Percentiles rank a stretch among this genome's conserved stretches.
These are phyloP conservation scores for Aspergillus sp. DNA, from an alignment of 2,329 filamentous ascomycete species.

Conservation along the genomic window DNA sequence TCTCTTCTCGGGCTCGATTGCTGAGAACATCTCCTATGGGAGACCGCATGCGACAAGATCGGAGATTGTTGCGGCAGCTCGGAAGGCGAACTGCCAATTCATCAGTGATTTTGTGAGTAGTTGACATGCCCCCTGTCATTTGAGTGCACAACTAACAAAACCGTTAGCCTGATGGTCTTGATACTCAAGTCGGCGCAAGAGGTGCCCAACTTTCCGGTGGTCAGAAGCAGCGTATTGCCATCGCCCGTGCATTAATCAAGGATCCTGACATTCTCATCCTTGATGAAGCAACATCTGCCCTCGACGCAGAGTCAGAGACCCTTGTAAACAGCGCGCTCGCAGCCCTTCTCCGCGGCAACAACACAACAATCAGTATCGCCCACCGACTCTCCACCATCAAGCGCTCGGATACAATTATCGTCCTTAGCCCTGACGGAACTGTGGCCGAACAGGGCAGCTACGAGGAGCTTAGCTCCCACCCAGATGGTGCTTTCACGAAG, in stretches of 20 bases:
- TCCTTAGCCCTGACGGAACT: constrained; percentile 74
- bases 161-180: constrained; percentile 72
- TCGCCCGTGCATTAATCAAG: constrained; percentile 88
- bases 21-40: constrained; percentile 86
- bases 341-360: constrained; percentile 72
- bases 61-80: constrained; percentile 79
- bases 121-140: neutral
- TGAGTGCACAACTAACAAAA: constrained; percentile 7
- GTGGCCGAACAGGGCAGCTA: constrained; percentile 91
- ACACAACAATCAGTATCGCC: constrained; percentile 96
- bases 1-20: constrained; percentile 71
- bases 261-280: constrained; percentile 94
- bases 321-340: constrained; percentile 87
- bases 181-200: constrained; percentile 85
- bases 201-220: constrained; percentile 92
- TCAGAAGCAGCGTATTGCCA: constrained; percentile 96
- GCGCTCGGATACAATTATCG: constrained; percentile 87
- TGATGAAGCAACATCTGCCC: constrained; percentile 90
- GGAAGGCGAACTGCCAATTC: constrained; percentile 91
- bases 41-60: constrained; percentile 67
- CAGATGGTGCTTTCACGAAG: constrained; percentile 79
- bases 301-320: constrained; percentile 95
- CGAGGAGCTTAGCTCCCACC: constrained; percentile 62
- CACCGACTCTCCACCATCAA: constrained; percentile 96
- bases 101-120: constrained; percentile 76